Evolutionary conservation across 441 rosid genomes (phyloP).

Genomic region (Caryocar brasiliense): DNA sequence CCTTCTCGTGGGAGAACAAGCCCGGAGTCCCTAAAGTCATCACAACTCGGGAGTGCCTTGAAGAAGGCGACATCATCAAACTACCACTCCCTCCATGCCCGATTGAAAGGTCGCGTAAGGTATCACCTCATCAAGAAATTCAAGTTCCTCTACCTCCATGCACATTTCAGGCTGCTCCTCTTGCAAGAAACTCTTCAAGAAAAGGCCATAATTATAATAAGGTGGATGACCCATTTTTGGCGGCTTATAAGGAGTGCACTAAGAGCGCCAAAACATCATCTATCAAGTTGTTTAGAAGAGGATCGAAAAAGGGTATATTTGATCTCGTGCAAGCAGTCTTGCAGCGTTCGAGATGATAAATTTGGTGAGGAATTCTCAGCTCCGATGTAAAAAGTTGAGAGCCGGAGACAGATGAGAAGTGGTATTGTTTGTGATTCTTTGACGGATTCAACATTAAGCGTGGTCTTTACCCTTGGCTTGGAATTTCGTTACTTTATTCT

Average conservation of each 20-base stretch:
- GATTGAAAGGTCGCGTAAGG: neutral
- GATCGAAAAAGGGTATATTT: constrained; percentile 16
- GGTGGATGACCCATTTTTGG: constrained; percentile 40
- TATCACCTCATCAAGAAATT: constrained; percentile 13
- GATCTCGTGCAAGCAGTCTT: constrained; percentile 35
- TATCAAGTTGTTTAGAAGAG: neutral
- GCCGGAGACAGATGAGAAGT: neutral
- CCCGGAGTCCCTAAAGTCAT: constrained; percentile 31
- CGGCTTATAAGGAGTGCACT: constrained; percentile 45
- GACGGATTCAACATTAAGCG: neutral
- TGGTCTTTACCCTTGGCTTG: no score
- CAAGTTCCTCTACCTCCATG: constrained; percentile 40
- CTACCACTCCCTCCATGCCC: constrained; percentile 45
- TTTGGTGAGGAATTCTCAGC: constrained; percentile 26
- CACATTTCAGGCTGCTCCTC: constrained; percentile 30
- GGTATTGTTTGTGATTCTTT: neutral
- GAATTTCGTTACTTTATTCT: no score
- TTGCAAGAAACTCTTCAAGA: constrained; percentile 21
- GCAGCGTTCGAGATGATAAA: constrained; percentile 30
- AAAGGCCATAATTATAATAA: constrained; percentile 14
- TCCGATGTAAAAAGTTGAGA: neutral
- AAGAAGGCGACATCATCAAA: neutral
- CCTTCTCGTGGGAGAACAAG: constrained; percentile 45
- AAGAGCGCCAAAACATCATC: constrained; percentile 5
- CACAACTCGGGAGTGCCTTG: neutral